Conservation (phyloP, 1,284 basidiomycete species). For the Cryptococcus deneoformans region DNA sequence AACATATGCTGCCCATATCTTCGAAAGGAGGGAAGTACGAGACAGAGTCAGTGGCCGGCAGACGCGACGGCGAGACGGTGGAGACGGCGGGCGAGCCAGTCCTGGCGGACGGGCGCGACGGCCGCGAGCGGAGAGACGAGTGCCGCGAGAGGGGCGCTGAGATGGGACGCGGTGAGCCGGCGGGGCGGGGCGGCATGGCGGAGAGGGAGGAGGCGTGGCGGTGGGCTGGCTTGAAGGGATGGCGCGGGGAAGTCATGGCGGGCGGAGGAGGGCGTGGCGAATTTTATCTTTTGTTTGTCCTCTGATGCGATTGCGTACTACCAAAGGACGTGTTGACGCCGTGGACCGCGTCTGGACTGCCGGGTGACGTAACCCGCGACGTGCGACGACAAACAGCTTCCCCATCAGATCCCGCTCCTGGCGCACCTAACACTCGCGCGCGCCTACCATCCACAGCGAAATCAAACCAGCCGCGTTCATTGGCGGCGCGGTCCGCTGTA, state of each 20-base stretch:
- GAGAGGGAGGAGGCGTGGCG: slow-evolving; percentile 13
- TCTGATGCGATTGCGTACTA: too few relatives aligned
- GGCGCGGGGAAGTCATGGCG: not conserved
- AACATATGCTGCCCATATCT: slow-evolving; percentile 20
- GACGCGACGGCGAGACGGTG: slow-evolving; percentile 19
- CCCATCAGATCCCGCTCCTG: too few relatives aligned
- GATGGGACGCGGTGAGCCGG: not conserved
- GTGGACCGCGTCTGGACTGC: too few relatives aligned
- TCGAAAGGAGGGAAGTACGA: slow-evolving; percentile 39
- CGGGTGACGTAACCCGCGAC: too few relatives aligned
- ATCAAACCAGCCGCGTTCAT: too few relatives aligned
- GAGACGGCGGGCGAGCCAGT: slow-evolving; percentile 5
- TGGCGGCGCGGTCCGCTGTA: too few relatives aligned
- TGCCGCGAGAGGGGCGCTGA: not conserved
- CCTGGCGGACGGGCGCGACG: slow-evolving; percentile 7
- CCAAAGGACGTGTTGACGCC: too few relatives aligned
- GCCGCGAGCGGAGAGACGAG: not conserved
- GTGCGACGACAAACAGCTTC: too few relatives aligned
- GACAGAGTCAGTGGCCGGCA: slow-evolving; percentile 27
- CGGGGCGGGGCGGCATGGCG: slow-evolving; percentile 1
- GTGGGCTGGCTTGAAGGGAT: slow-evolving; percentile 1
- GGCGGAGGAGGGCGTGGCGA: not conserved
- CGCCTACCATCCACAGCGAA: too few relatives aligned
- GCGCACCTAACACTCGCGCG: too few relatives aligned
- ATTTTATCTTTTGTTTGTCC: not conserved